These are phyloP conservation scores for Candida glaebosa DNA, from an alignment of 805 yeast genomes.

Conservation along the genomic window DNA sequence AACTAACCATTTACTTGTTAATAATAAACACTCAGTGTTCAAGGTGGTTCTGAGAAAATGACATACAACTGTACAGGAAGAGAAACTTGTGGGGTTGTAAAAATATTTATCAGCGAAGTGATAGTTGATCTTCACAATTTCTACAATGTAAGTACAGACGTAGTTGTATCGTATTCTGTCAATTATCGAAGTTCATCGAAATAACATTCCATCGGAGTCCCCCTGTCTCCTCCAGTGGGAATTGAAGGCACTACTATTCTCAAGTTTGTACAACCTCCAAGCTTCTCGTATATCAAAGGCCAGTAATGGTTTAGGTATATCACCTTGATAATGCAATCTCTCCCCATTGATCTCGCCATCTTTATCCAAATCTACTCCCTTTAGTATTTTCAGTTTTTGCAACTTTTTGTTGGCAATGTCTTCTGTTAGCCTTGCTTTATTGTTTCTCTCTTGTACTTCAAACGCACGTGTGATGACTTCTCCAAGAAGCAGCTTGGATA, in stretches of 20 bases:
- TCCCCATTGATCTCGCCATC: slow-evolving; percentile 26
- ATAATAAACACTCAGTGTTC: too few relatives aligned
- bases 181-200: too few relatives aligned
- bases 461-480: slow-evolving; percentile 82
- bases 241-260: slow-evolving; percentile 46
- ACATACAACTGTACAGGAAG: too few relatives aligned
- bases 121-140: too few relatives aligned
- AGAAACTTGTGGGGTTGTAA: too few relatives aligned
- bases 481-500: slow-evolving; percentile 85
- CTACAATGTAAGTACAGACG: too few relatives aligned
- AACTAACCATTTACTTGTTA: too few relatives aligned
- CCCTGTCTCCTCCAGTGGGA: slow-evolving; percentile 70
- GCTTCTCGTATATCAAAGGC: slow-evolving; percentile 90
- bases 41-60: too few relatives aligned
- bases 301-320: slow-evolving; percentile 55
- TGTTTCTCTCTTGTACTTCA: slow-evolving; percentile 59
- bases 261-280: slow-evolving; percentile 71
- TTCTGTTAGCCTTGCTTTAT: slow-evolving; percentile 36
- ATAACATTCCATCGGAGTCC: slow-evolving; percentile 66
- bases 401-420: slow-evolving; percentile 41
- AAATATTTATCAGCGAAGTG: too few relatives aligned
- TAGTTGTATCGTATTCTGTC: too few relatives aligned
- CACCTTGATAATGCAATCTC: slow-evolving; percentile 32
- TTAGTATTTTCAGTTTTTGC: slow-evolving; percentile 29
- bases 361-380: slow-evolving; percentile 38